Evolutionary conservation across 257 asterid genomes (phyloP).

Genomic region (Verbena officinalis): DNA sequence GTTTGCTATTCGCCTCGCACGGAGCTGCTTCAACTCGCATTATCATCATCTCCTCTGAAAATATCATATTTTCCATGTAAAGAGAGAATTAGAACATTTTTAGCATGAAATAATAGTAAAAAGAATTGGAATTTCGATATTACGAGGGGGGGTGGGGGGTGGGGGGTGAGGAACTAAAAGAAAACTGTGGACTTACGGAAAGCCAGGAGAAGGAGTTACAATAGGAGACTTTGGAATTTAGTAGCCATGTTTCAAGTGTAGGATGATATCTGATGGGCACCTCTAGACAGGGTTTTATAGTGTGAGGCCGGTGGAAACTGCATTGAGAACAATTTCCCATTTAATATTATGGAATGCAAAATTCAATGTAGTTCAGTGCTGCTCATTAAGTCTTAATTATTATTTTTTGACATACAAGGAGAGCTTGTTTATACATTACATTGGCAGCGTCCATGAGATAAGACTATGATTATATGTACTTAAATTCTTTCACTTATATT

Average conservation of each 20-base stretch:
- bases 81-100: too few species aligned
- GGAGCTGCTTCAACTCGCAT: slow-evolving; percentile 22
- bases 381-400: slow-evolving; percentile 1
- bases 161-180: too few species aligned
- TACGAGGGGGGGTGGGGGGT: too few species aligned
- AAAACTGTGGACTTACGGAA: slow-evolving; percentile 20
- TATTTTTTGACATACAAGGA: not conserved
- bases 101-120: not conserved
- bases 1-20: slow-evolving; percentile 25
- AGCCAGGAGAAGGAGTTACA: slow-evolving; percentile 19
- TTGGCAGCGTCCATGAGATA: too few species aligned
- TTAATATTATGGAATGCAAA: not conserved
- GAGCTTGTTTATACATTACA: too few species aligned
- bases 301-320: not conserved
- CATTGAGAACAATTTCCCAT: slow-evolving; percentile 13
- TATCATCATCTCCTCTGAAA: slow-evolving; percentile 22
- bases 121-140: too few species aligned
- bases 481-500: too few species aligned
- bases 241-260: slow-evolving; percentile 4
- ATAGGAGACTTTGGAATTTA: slow-evolving; percentile 5
- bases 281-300: slow-evolving; percentile 15
- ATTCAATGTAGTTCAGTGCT: not conserved
- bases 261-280: not conserved
- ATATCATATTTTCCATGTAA: too few species aligned
- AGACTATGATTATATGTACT: too few species aligned